phyloP scores from a whole-genome alignment of 768 basidiomycete species.

The Erythrobasidium yunnanense region DNA sequence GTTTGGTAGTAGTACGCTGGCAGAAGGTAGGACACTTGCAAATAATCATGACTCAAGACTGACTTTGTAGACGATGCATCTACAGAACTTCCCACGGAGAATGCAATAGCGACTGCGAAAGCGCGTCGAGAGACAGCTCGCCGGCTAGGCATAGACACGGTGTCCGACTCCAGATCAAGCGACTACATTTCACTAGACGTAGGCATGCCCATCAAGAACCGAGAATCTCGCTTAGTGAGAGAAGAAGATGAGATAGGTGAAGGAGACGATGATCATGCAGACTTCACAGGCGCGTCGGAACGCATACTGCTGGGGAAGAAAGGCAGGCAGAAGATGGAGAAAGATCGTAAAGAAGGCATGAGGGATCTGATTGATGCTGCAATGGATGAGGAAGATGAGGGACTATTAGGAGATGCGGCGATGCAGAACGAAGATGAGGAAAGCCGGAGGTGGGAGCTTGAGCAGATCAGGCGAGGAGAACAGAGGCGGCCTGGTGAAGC shows the following conservation, averaged over 20 bases:
- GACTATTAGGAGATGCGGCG: slow-evolving; percentile 24
- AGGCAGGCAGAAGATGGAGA: slow-evolving; percentile 41
- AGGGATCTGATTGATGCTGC: slow-evolving; percentile 44
- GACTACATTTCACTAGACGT: slow-evolving; percentile 44
- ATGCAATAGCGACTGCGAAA: slow-evolving; percentile 43
- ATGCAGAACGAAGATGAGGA: slow-evolving; percentile 42
- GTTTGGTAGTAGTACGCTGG: slow-evolving; percentile 34
- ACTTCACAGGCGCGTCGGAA: slow-evolving; percentile 38
- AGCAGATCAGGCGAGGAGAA: slow-evolving; percentile 42
- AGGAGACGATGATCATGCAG: slow-evolving; percentile 34
- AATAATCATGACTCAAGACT: neutral
- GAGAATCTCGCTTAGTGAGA: slow-evolving; percentile 43
- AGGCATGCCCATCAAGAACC: slow-evolving; percentile 41
- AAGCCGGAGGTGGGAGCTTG: slow-evolving; percentile 40
- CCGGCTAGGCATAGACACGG: slow-evolving; percentile 35
- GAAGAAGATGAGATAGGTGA: slow-evolving; percentile 46
- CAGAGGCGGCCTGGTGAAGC: slow-evolving; percentile 30
- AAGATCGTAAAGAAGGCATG: slow-evolving; percentile 41
- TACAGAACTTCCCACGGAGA: slow-evolving; percentile 41
- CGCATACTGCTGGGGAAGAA: slow-evolving; percentile 42
- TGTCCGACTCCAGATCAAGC: slow-evolving; percentile 31
- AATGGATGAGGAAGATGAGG: slow-evolving; percentile 38
- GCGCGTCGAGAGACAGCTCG: slow-evolving; percentile 40
- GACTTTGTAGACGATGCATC: neutral
- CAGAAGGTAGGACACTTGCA: too few species aligned